Evolutionary conservation across 176 grass and related monocot species (phyloP), one percentile per base, ranked within the genome.

Genomic region (Ampelocalamus luodianensis): DNA sequence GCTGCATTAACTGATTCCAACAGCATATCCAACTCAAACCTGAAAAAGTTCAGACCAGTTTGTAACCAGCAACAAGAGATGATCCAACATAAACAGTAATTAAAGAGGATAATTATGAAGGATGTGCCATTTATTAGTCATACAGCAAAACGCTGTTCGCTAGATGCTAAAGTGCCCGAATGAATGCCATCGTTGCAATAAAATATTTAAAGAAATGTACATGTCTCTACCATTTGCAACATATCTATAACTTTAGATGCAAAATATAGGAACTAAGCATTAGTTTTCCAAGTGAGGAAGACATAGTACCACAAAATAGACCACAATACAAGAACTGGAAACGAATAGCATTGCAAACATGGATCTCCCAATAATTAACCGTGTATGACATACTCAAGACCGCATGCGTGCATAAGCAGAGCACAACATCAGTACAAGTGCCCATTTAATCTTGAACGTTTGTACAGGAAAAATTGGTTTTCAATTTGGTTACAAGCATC

Each of bases 1-100:
- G 96, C 91, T 69, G 90, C 89, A 79, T 99, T 96, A 46, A 99
- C 96, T 45, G 96, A 99, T 77, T 99, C 96, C 88, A 99, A 86
- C 49, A 99, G 68, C 96, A 99, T 99, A 65, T 99, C 96, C 80
- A 99, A 79, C 90, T 99, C 96, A 88, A 99, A 99, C 79, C 96
- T 99, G 77, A 71, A 68, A 86, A 81, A 5, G 46, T 82, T 26
- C 51, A 49, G 53, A 89, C 23, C 3, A 82, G 51, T 64, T 68
- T 67, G 37, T 39, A 78, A 65, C 51, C 77, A 85, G 50, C 29
- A 60, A 43, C 65, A 80, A n/a, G 11, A 72, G 50, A 67, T 37
- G 6, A 74, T 58, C 46, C 45, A 23, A 60, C 39, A 38, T 78
- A 61, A 72, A 78, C 49, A 70, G 26, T 71, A 71, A 62, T 67